Conservation (phyloP, 495 filamentous ascomycete species). For the Penicillium salamii region DNA sequence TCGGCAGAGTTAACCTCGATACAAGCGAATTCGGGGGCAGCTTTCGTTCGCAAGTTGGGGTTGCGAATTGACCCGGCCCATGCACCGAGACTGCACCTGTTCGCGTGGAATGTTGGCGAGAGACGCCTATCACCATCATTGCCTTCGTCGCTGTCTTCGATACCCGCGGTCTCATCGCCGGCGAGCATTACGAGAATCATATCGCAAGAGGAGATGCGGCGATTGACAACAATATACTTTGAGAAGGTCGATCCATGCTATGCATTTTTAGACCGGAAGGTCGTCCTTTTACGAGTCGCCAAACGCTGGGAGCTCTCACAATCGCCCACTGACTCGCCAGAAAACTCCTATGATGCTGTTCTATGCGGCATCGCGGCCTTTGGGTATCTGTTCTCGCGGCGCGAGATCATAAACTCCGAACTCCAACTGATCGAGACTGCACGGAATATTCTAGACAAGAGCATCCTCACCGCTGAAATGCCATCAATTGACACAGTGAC, state of each 20-base stretch:
- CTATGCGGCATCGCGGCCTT: constrained; percentile 50
- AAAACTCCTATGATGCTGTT: constrained; percentile 40
- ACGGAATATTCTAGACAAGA: constrained; percentile 42
- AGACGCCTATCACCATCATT: constrained; percentile 25
- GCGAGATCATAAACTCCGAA: constrained; percentile 31
- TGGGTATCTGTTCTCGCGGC: constrained; percentile 44
- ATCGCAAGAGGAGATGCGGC: constrained; percentile 40
- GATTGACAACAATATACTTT: constrained; percentile 44
- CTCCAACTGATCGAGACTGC: constrained; percentile 39
- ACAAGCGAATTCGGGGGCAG: constrained; percentile 54
- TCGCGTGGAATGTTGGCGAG: constrained; percentile 54
- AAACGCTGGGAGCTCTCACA: constrained; percentile 31
- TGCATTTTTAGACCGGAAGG: constrained; percentile 45
- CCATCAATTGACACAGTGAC: constrained; percentile 40
- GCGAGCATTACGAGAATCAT: constrained; percentile 35
- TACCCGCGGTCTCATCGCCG: constrained; percentile 7
- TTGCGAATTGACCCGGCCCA: constrained; percentile 47
- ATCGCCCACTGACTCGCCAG: constrained; percentile 10
- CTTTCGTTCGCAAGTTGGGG: constrained; percentile 53
- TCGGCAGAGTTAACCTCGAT: constrained; percentile 22
- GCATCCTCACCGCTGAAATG: constrained; percentile 25
- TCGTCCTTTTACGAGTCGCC: constrained; percentile 28
- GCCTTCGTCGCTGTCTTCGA: constrained; percentile 4
- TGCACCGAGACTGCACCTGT: constrained; percentile 52
- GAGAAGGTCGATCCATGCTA: constrained; percentile 50